Conservation (phyloP, 257 asterid genomes). For the Solanum peruvianum region DNA sequence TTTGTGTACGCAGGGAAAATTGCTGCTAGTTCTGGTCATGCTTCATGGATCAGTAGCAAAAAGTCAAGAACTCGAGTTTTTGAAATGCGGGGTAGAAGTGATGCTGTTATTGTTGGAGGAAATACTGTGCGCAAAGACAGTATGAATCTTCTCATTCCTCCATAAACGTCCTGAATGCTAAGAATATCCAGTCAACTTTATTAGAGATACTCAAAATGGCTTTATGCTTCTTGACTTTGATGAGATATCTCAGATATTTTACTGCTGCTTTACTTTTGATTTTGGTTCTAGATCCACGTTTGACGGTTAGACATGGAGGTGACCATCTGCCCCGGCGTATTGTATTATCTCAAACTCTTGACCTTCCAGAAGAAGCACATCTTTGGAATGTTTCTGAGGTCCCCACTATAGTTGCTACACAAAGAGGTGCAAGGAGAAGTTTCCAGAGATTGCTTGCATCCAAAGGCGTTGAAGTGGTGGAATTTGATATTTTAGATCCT, state of each 20-base stretch:
- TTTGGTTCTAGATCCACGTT: constrained; percentile 67
- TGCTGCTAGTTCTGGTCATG: constrained; percentile 94
- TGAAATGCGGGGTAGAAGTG: constrained; percentile 92
- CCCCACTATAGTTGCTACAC: constrained; percentile 80
- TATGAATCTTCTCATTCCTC: constrained; percentile 38
- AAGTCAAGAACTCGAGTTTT: constrained; percentile 71
- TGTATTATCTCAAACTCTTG: constrained; percentile 83
- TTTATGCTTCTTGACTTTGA: background rate
- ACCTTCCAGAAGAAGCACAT: constrained; percentile 87
- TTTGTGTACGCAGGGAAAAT: constrained; percentile 55
- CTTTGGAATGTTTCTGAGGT: constrained; percentile 86
- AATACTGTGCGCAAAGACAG: constrained; percentile 96
- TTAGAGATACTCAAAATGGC: background rate
- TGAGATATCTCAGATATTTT: background rate
- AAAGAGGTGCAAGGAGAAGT: constrained; percentile 86
- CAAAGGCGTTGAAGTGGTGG: constrained; percentile 93
- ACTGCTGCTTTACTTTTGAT: background rate
- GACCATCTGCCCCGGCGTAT: constrained; percentile 87
- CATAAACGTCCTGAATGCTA: background rate
- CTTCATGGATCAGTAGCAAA: constrained; percentile 97
- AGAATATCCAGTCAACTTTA: constrained; percentile 8
- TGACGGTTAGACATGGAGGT: constrained; percentile 95
- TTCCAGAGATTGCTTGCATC: constrained; percentile 88
- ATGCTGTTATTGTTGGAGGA: constrained; percentile 98
- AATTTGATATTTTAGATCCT: constrained; percentile 84